Evolutionary conservation across 768 basidiomycete species (phyloP).

Genomic region (Calvatia gigantea): DNA sequence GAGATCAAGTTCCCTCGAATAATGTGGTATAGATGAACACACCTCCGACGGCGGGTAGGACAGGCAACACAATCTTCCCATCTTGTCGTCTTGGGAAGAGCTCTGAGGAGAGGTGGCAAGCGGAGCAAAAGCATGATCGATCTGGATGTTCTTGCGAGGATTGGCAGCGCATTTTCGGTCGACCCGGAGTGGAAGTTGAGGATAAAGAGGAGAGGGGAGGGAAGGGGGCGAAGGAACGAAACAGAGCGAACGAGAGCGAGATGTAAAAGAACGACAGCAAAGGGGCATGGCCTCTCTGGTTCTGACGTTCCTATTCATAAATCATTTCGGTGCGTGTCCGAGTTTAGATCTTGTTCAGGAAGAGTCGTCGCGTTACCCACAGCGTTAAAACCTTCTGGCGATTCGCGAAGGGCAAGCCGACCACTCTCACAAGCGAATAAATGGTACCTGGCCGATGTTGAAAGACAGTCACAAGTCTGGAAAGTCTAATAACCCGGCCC

Average conservation of each 20-base stretch:
- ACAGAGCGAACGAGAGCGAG: conserved; percentile 4
- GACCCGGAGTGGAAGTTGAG: neutral
- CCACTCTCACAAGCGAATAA: conserved; percentile 10
- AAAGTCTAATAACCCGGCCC: conserved; percentile 12
- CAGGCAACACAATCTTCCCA: conserved; percentile 11
- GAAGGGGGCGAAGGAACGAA: neutral
- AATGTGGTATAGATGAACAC: neutral
- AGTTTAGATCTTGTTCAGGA: conserved; percentile 10
- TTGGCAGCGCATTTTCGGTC: conserved; percentile 3
- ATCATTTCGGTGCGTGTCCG: conserved; percentile 11
- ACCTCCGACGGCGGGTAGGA: neutral
- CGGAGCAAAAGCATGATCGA: conserved; percentile 9
- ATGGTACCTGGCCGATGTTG: conserved; percentile 10
- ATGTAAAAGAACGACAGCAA: conserved; percentile 12
- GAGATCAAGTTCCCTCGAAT: neutral
- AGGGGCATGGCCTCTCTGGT: conserved; percentile 11
- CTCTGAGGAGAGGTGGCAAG: conserved; percentile 12
- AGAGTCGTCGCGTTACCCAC: conserved; percentile 5
- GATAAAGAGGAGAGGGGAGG: neutral
- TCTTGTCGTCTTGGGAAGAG: conserved; percentile 14
- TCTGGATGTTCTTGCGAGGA: conserved; percentile 11
- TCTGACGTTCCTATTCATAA: conserved; percentile 13
- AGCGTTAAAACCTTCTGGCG: conserved; percentile 2
- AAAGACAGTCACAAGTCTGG: conserved; percentile 11
- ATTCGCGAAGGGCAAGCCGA: conserved; percentile 7